These are phyloP conservation scores for Salix suchowensis DNA, from an alignment of 345 rosid genomes.

Conservation along the genomic window DNA sequence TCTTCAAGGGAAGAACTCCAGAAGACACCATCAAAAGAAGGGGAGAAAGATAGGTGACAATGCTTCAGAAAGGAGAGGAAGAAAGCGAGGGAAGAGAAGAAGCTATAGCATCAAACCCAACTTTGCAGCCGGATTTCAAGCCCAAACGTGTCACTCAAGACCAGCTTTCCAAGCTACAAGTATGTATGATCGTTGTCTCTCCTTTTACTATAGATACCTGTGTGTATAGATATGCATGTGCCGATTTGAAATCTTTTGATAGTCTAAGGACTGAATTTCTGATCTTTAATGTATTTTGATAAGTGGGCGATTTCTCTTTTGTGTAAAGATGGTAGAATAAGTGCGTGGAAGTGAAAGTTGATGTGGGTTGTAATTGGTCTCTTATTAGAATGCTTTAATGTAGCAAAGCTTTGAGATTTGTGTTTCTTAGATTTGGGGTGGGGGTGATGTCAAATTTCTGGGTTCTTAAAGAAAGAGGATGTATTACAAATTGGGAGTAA, in stretches of 20 bases:
- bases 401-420: no score
- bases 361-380: not conserved
- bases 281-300: not conserved
- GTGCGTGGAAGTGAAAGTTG: not conserved
- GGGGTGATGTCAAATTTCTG: no score
- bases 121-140: conserved; percentile 41
- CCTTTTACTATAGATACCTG: no score
- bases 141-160: conserved; percentile 33
- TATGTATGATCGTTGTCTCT: not conserved
- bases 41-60: not conserved
- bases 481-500: no score
- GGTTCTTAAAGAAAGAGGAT: no score
- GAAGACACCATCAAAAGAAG: not conserved
- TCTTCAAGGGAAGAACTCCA: not conserved
- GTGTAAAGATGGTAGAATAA: not conserved
- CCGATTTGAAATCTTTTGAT: not conserved
- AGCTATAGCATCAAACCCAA: conserved; percentile 40
- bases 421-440: no score
- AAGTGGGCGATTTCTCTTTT: not conserved
- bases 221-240: not conserved
- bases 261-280: not conserved
- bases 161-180: conserved; percentile 59
- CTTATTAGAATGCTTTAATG: no score
- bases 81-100: conserved; percentile 56
- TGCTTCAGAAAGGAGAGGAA: conserved; percentile 7